Evolutionary conservation across 2,329 filamentous ascomycete species (phyloP).

Genomic region (Trichoderma asperellum): DNA sequence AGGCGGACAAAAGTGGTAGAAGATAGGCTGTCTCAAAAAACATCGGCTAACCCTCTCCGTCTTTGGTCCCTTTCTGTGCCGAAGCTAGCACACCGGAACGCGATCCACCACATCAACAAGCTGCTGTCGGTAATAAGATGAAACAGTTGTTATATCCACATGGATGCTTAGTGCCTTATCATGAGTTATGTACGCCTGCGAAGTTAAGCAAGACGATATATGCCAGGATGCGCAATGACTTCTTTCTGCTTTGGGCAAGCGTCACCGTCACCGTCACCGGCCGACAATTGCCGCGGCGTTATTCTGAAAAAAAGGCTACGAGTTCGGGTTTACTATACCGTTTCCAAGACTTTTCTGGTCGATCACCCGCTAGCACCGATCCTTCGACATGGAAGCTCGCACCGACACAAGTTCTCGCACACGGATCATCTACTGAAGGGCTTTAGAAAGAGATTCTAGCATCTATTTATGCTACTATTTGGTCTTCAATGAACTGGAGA

Average conservation of each 20-base stretch:
- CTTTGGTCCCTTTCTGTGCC: neutral
- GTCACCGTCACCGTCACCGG: neutral
- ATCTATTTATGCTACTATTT: neutral
- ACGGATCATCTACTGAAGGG: neutral
- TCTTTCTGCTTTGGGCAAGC: neutral
- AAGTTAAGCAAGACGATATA: neutral
- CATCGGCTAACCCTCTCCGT: neutral
- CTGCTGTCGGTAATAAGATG: neutral
- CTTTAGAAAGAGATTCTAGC: neutral
- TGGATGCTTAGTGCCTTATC: neutral
- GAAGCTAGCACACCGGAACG: neutral
- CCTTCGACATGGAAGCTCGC: neutral
- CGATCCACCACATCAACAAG: neutral
- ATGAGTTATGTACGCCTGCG: no score
- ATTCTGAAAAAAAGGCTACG: neutral
- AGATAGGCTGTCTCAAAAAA: no score
- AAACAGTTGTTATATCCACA: neutral
- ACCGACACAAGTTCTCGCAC: neutral
- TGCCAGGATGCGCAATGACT: neutral
- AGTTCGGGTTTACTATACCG: neutral
- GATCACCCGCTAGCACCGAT: neutral
- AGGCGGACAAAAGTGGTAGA: no score
- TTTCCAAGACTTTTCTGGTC: neutral
- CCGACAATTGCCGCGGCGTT: neutral
- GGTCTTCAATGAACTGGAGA: neutral